Percentiles rank a stretch among this genome's conserved stretches.
Evolutionary conservation across 805 yeast genomes (phyloP).

Genomic region (Metschnikowia rubicola): DNA sequence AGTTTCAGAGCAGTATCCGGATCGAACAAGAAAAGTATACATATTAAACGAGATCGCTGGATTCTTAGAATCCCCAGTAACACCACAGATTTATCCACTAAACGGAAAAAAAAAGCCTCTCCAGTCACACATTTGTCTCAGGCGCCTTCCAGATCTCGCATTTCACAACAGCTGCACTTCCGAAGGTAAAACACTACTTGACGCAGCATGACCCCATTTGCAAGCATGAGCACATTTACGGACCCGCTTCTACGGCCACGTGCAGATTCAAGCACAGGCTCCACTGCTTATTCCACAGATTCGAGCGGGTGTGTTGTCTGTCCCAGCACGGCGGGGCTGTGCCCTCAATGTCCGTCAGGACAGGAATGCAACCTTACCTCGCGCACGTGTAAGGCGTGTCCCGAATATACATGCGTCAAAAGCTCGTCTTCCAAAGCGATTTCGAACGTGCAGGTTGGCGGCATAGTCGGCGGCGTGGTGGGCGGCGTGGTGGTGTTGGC

Average conservation of each 20-base stretch:
- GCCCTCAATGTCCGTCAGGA: conserved; percentile 40
- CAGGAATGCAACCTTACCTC: conserved; percentile 14
- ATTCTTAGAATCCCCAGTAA: too few species aligned
- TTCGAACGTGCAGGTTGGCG: conserved; percentile 33
- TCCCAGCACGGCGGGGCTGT: conserved; percentile 37
- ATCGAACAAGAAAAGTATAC: too few species aligned
- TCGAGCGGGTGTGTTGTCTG: conserved; percentile 42
- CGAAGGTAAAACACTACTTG: too few species aligned
- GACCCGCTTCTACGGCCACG: conserved; percentile 13
- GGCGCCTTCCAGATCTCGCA: too few species aligned
- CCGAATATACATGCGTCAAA: conserved; percentile 13
- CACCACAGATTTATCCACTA: too few species aligned
- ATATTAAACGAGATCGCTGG: too few species aligned
- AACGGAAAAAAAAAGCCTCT: too few species aligned
- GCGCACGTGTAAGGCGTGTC: conserved; percentile 15
- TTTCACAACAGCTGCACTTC: too few species aligned
- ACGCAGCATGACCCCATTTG: too few species aligned
- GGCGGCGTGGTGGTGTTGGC: conserved; percentile 54
- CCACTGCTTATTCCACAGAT: conserved; percentile 17
- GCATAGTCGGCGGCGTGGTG: conserved; percentile 69
- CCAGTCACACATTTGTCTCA: too few species aligned
- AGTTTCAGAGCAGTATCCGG: too few species aligned
- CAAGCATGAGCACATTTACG: too few species aligned
- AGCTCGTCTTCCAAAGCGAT: background rate
- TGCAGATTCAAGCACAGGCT: conserved; percentile 5